Conservation (phyloP, 192 early-diverging fungal genomes). For the Chytriomyces confervae region DNA sequence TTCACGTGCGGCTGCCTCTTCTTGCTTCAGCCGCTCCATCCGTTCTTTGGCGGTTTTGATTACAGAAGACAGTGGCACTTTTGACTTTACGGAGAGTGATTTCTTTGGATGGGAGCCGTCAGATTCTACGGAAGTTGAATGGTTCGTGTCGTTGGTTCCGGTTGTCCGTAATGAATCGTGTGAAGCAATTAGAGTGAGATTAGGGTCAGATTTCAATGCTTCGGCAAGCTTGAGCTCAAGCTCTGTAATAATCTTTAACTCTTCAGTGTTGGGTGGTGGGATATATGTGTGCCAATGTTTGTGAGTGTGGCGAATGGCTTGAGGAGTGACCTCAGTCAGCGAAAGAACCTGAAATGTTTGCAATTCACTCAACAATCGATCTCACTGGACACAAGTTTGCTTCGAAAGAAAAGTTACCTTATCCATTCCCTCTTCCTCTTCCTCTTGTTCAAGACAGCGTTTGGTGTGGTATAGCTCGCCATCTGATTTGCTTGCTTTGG, state of each 20-base stretch:
- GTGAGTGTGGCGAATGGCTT: constrained; percentile 1
- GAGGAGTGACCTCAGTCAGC: neutral
- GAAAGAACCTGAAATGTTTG: constrained; percentile 3
- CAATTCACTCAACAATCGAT: no score
- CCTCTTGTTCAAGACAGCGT: no score
- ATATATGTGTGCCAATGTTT: constrained; percentile 23
- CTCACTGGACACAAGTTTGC: no score
- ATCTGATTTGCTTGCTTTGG: no score
- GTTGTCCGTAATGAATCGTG: neutral
- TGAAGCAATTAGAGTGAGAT: neutral
- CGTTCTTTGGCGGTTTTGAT: constrained; percentile 11
- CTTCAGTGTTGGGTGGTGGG: constrained; percentile 2
- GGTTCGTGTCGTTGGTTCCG: neutral
- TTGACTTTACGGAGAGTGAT: constrained; percentile 9
- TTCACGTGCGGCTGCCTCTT: neutral
- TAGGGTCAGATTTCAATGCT: constrained; percentile 4
- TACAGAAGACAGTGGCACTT: neutral
- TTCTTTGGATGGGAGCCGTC: neutral
- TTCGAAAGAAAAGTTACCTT: no score
- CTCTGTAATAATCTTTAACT: constrained; percentile 5
- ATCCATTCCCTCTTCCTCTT: no score
- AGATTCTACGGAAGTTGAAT: neutral
- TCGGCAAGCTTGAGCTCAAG: constrained; percentile 2
- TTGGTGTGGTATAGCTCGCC: no score
- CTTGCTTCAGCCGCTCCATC: constrained; percentile 5